Percentiles rank a stretch among this genome's conserved stretches.
Evolutionary conservation across 1,139 yeast species (phyloP).

Genomic region (Yamadazyma dushanensis): DNA sequence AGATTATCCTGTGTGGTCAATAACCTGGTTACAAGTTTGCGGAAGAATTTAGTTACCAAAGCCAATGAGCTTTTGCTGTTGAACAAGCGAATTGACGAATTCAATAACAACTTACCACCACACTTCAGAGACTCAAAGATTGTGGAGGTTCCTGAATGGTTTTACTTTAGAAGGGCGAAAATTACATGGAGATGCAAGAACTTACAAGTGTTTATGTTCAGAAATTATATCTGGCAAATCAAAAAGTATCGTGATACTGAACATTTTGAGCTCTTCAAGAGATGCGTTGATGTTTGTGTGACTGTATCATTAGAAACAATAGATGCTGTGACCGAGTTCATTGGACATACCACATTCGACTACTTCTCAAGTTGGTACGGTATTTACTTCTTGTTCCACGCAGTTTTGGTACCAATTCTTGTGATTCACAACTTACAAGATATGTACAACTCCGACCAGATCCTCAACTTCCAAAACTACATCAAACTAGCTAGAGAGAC

Average conservation of each 20-base stretch:
- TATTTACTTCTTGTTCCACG: slow-evolving; percentile 8
- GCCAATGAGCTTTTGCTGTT: too few relatives aligned
- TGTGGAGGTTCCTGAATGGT: slow-evolving; percentile 11
- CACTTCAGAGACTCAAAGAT: slow-evolving; percentile 7
- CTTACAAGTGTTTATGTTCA: slow-evolving; percentile 4
- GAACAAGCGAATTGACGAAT: slow-evolving; percentile 8
- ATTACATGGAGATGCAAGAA: slow-evolving; percentile 7
- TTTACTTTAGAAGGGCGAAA: slow-evolving; percentile 10
- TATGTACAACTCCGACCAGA: slow-evolving; percentile 4
- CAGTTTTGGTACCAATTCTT: slow-evolving; percentile 9
- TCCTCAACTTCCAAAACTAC: slow-evolving; percentile 4
- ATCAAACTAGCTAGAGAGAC: slow-evolving; percentile 5
- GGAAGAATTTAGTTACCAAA: too few relatives aligned
- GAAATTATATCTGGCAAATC: slow-evolving; percentile 8
- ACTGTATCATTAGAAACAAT: slow-evolving; percentile 8
- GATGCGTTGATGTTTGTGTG: slow-evolving; percentile 6
- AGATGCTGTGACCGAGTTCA: slow-evolving; percentile 4
- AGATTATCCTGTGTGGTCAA: too few relatives aligned
- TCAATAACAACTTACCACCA: slow-evolving; percentile 6
- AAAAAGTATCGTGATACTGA: slow-evolving; percentile 3
- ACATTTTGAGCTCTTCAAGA: slow-evolving; percentile 1
- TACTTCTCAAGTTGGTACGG: slow-evolving; percentile 9
- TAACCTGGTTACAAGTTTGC: too few relatives aligned
- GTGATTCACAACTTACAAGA: slow-evolving; percentile 5
- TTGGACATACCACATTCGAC: slow-evolving; percentile 1